Evolutionary conservation across 768 basidiomycete genomes (phyloP).

Genomic region (Suillus weaverae): DNA sequence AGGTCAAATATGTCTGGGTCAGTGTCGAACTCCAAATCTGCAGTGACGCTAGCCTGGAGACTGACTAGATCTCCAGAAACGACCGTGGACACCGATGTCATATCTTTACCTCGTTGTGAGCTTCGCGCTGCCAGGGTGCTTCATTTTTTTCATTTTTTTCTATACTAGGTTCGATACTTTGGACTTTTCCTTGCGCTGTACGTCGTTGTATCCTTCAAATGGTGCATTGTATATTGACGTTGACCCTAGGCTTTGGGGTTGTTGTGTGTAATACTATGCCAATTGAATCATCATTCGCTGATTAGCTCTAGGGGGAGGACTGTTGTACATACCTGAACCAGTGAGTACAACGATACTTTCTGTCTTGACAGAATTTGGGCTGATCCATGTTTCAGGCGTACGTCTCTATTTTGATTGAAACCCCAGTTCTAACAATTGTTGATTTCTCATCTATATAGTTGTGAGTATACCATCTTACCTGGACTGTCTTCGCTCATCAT

Average conservation of each 20-base stretch:
- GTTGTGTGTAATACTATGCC: background rate
- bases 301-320: background rate
- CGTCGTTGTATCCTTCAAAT: background rate
- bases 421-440: background rate
- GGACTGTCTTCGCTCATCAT: background rate
- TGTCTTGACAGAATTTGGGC: background rate
- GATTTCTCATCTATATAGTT: background rate
- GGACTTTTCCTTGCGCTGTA: slow-evolving; percentile 1
- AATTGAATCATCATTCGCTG: background rate
- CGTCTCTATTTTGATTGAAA: background rate
- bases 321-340: background rate
- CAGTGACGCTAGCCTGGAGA: too few relatives aligned
- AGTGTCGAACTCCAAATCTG: background rate
- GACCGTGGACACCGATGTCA: background rate
- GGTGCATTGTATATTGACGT: background rate
- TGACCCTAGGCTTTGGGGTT: background rate
- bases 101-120: background rate
- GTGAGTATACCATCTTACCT: background rate
- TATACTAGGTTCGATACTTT: background rate
- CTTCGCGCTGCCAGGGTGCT: background rate
- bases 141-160: background rate
- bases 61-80: background rate
- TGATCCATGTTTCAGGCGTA: slow-evolving; percentile 1
- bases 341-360: background rate
- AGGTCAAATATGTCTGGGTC: background rate